Base-by-base conservation (phyloP, 2,329 filamentous ascomycete genomes). In the Westerdykella ornata region DNA sequence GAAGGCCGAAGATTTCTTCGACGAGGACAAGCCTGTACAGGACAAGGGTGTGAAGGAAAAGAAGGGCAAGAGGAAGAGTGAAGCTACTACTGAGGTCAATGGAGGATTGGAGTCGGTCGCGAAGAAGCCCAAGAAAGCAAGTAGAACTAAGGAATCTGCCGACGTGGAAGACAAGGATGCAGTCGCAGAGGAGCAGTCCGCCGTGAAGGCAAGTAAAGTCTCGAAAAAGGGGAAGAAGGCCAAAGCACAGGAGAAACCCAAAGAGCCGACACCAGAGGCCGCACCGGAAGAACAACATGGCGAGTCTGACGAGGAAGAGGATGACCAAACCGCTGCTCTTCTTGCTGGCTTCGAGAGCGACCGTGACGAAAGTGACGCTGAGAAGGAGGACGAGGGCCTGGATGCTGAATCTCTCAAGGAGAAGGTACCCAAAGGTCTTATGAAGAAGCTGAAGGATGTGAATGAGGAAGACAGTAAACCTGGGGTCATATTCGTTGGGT, bases 401-500 rank as follows among this genome's bases (percentile, higher is more conserved):
- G 57, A 65, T 29, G 52, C 68, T 33, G 59, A 68, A 50, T 18
- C 51, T 62, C 5, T 66, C 60, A 6, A 57, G 53, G 47, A 59
- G 51, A 43, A 49, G 55, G 49, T 54, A 52, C 56, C 56, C 13
- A 47, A 51, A 26, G 52, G 62, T 34, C 51, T 47, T 43, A 54
- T 56, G 36, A 53, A 57, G 38, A 48, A 56, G 53, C 65, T 80
- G 37, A 67, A 72, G 45, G 72, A 73, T 52, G 70, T 72, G 37
- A 63, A 74, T 54, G 69, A 72, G 47, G 68, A 69, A 30, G 70
- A 71, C 42, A 72, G 75, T 35, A 75, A 77, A 38, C 79, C 85
- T 1, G 90, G 89, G 35, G 82, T 92, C 31, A 76, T 97, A 59
- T 97, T 95, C 69, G 76, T 98, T 57, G 88, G 87, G 62, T 77